Conservation (phyloP, 1,284 basidiomycete genomes). For the Marasmius fiardii region DNA sequence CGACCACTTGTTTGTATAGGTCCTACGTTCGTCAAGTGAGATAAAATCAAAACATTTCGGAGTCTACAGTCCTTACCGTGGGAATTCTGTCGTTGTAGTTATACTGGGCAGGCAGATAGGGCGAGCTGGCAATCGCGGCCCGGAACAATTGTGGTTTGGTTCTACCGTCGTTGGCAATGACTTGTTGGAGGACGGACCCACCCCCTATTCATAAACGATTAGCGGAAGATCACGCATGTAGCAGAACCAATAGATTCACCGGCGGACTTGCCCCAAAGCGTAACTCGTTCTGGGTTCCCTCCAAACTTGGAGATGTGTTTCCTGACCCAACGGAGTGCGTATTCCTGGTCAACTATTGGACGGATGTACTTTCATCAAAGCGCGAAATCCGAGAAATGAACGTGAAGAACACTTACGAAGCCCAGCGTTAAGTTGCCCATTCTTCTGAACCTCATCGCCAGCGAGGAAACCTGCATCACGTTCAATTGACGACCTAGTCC, state of each 20-base stretch:
- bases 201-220: conserved; percentile 11
- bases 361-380: neutral
- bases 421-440: conserved; percentile 26
- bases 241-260: neutral
- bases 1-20: conserved; percentile 21
- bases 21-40: conserved; percentile 12
- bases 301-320: conserved; percentile 25
- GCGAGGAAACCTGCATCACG: conserved; percentile 14
- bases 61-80: conserved; percentile 27
- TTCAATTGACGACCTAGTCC: neutral
- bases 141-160: conserved; percentile 40
- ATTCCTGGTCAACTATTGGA: conserved; percentile 27
- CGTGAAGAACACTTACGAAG: conserved; percentile 17
- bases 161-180: conserved; percentile 28
- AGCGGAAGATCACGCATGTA: neutral
- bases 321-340: conserved; percentile 30
- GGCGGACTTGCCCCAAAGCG: conserved; percentile 30
- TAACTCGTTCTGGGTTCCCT: conserved; percentile 28
- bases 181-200: conserved; percentile 18
- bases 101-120: conserved; percentile 44
- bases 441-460: conserved; percentile 21
- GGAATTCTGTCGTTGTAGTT: conserved; percentile 38
- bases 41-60: neutral
- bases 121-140: conserved; percentile 42
- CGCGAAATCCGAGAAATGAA: neutral